These are phyloP conservation scores for Inonotus obliquus DNA, from an alignment of 1,284 basidiomycete species.

Conservation along the genomic window DNA sequence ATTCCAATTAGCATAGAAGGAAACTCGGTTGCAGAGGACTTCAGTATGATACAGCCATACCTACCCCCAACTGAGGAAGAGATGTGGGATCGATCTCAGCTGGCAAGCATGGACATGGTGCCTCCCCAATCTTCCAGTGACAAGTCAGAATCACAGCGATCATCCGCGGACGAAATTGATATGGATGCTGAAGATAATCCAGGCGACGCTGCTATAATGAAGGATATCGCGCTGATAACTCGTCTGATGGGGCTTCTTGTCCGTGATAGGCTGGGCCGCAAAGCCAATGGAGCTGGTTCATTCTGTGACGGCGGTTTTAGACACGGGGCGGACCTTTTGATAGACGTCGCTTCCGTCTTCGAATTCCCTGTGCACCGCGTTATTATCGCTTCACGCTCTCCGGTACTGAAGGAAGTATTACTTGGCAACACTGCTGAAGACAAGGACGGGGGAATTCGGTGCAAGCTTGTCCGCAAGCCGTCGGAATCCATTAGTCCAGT, in stretches of 20 bases:
- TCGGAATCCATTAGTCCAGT: conserved; percentile 20
- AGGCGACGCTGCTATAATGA: conserved; percentile 41
- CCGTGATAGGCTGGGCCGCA: conserved; percentile 22
- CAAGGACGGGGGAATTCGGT: not conserved
- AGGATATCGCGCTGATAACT: conserved; percentile 46
- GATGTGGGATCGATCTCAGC: not conserved
- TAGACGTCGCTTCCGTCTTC: conserved; percentile 35
- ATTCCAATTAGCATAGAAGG: conserved; percentile 57
- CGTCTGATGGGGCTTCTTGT: conserved; percentile 38
- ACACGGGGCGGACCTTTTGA: conserved; percentile 60
- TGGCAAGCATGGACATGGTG: not conserved
- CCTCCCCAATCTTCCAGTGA: not conserved
- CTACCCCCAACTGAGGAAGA: conserved; percentile 7
- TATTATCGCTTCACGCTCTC: conserved; percentile 61
- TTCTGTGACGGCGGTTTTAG: conserved; percentile 18
- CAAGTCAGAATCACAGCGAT: not conserved
- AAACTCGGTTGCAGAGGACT: conserved; percentile 60
- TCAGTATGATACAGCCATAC: conserved; percentile 63
- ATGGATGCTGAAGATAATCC: conserved; percentile 31
- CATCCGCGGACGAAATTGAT: conserved; percentile 2
- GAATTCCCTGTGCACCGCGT: conserved; percentile 63
- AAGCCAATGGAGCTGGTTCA: conserved; percentile 24
- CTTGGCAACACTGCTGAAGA: conserved; percentile 24
- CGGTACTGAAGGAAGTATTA: conserved; percentile 44
- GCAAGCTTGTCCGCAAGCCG: conserved; percentile 18